These are phyloP conservation scores for Colletotrichum karsti DNA, from an alignment of 2,329 filamentous ascomycete species.

Conservation along the genomic window DNA sequence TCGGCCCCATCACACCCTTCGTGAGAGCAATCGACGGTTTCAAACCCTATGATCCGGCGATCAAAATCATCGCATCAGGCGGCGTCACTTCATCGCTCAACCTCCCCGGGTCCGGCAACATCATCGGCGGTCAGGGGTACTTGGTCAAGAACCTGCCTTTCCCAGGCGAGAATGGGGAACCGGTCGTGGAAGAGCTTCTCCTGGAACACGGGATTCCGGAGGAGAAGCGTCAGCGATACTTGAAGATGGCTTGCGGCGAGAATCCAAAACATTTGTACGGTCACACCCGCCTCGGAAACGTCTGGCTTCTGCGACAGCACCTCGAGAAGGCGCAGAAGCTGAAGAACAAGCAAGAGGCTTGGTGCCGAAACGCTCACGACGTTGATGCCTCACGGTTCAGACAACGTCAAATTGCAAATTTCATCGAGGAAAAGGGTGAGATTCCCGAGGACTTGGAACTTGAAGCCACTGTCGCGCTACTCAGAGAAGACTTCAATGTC, in stretches of 20 bases:
- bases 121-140: slow-evolving; percentile 52
- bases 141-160: slow-evolving; percentile 48
- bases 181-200: slow-evolving; percentile 49
- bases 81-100: slow-evolving; percentile 53
- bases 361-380: not conserved
- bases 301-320: slow-evolving; percentile 47
- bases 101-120: slow-evolving; percentile 51
- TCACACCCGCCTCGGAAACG: slow-evolving; percentile 48
- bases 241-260: slow-evolving; percentile 56
- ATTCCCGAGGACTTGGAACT: slow-evolving; percentile 46
- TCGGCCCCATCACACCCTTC: slow-evolving; percentile 45
- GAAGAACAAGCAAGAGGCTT: slow-evolving; percentile 43
- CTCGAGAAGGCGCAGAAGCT: slow-evolving; percentile 43
- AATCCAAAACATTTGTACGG: slow-evolving; percentile 47
- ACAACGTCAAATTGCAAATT: not conserved
- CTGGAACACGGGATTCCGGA: slow-evolving; percentile 46
- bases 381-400: not conserved
- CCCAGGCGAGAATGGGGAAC: slow-evolving; percentile 43
- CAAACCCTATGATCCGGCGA: slow-evolving; percentile 49
- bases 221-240: slow-evolving; percentile 42
- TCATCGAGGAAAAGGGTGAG: not conserved
- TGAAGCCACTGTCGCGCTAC: slow-evolving; percentile 47
- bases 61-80: slow-evolving; percentile 48
- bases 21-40: slow-evolving; percentile 38
- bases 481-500: slow-evolving; percentile 49